Base-by-base conservation (phyloP, 2,329 filamentous ascomycete genomes). In the Coleophoma eucalyptorum region DNA sequence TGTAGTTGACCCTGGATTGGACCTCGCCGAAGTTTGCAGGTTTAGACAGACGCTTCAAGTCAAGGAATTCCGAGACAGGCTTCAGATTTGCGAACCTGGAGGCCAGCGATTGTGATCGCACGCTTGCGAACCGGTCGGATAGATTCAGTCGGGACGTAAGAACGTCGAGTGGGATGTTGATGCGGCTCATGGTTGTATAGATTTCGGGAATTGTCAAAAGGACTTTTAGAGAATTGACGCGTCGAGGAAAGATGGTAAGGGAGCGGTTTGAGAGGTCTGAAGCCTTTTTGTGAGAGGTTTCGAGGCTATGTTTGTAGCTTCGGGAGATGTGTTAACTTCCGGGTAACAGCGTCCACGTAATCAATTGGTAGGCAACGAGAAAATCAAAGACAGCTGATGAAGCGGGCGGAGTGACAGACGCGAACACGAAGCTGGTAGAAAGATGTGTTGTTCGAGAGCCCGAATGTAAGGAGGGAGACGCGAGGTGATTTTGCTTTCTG, bases 1-100 rank as follows among this genome's bases (percentile, higher is more conserved):
- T 99, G 85, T 97, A 97, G 79, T 95, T 96, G 75, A 96, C 86
- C 59, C 93, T 85, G 62, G 87, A 91, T 73, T 97, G 93, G 58
- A 90, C 84, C 71, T 97, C 92, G 59, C 76, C 77, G 65, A 97
- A 97, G 76, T 95, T 95, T 67, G 82, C 83, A 26, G 94, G 94
- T 77, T 97, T 99, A 59, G 90, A 96, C 50, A 99, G 65, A 61
- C 92, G 90, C 83, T 97, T 97, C 74, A 97, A 72, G 72, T 97
- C 92, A 71, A 97, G 80, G 74, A 99, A 99, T 73, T 99, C 94
- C 69, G 86, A 85, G 62, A 97, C 72, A 55, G 94, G 93, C 54
- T 86, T 88, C 66, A 99, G 80, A 74, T 97, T 97, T 71, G 92
- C 85, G 72, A 97, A 97, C 58, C 94, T 87, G 58, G 85, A 82